phyloP scores from a whole-genome alignment of 2,329 filamentous ascomycete genomes.

The Fusarium pseudoanthophilum region DNA sequence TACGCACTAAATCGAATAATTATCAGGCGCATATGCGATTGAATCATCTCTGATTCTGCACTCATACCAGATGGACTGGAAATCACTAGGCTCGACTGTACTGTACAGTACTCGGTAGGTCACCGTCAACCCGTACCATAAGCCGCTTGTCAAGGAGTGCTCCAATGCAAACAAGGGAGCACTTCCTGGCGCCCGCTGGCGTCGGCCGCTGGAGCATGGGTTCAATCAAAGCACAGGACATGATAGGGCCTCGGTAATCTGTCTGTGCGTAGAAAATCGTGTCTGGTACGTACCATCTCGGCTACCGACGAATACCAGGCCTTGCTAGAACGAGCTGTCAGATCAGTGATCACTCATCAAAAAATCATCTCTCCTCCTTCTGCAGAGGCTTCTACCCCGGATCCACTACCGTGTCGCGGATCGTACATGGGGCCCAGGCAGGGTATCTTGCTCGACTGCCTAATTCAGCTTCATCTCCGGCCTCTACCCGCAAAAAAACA shows the following conservation, averaged over 20 bases:
- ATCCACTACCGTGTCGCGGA: slow-evolving; percentile 44
- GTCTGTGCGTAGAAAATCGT: slow-evolving; percentile 13
- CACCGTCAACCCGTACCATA: slow-evolving; percentile 25
- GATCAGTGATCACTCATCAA: slow-evolving; percentile 29
- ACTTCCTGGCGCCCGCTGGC: slow-evolving; percentile 29
- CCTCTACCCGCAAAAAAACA: slow-evolving; percentile 1
- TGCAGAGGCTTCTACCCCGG: slow-evolving; percentile 42
- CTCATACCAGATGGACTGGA: slow-evolving; percentile 35
- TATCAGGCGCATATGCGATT: background rate
- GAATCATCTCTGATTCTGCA: slow-evolving; percentile 7
- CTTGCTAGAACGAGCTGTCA: slow-evolving; percentile 17
- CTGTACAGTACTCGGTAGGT: background rate
- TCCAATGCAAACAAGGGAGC: background rate
- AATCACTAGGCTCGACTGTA: slow-evolving; percentile 5
- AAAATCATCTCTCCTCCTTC: slow-evolving; percentile 26
- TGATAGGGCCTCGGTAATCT: slow-evolving; percentile 35
- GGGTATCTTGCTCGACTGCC: slow-evolving; percentile 35
- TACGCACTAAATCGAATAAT: background rate
- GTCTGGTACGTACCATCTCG: slow-evolving; percentile 15
- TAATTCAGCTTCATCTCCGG: slow-evolving; percentile 46
- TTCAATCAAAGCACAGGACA: slow-evolving; percentile 19
- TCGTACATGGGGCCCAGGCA: slow-evolving; percentile 37
- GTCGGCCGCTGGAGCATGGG: slow-evolving; percentile 34
- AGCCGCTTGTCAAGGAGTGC: slow-evolving; percentile 14
- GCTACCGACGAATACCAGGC: slow-evolving; percentile 16